Evolutionary conservation across 108 stramenopile species (phyloP), one percentile per base, ranked within the genome.

Genomic region (Mayamaea pseudoterrestris): DNA sequence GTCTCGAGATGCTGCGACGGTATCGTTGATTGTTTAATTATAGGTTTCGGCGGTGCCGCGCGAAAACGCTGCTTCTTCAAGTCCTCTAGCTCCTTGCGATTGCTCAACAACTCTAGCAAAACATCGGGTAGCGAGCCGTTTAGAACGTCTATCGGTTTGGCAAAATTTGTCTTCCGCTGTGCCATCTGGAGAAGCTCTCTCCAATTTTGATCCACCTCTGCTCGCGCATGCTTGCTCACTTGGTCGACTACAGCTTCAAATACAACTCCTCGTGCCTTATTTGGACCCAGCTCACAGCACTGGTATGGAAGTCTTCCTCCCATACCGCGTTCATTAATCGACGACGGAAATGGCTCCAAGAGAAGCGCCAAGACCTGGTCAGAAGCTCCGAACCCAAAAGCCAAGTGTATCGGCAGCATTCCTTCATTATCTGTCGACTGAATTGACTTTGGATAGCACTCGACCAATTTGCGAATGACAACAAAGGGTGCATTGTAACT

Each of bases 371-470:
- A 39, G 1, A 73, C 63, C 12, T 65, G 63, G 53, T 71, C 57
- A 3, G 53, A 46, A 21, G 68, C 60, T 16, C 61, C 61, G 43
- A 66, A 66, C 9, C 81, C 73, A 62, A 71, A 77, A 22, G 81
- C 77, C 40, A 78, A 76, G 54, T 83, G 81, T 5, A 83, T 47
- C 3, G 81, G 81, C 13, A 74, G 60, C 60, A 79, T 63, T 13
- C 76, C 81, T 48, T 78, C 74, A 55, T 83, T 71, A 43, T 83
- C 81, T 28, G 64, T 42, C 22, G 71, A 71, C 18, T 63, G 49
- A n/a, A 72, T 50, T 1, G 58, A 61, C 11, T 59, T 50, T 30
- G 64, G 69, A 47, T 78, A 69, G 29, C 49, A 32, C 29, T 68
- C 55, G 13, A 83, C 30, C 3, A 83, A 53, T 14, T 62, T 57